Evolutionary conservation across 805 yeast genomes (phyloP), one percentile per base, ranked within the genome.

Genomic region (Barnettozyma sucrosica): DNA sequence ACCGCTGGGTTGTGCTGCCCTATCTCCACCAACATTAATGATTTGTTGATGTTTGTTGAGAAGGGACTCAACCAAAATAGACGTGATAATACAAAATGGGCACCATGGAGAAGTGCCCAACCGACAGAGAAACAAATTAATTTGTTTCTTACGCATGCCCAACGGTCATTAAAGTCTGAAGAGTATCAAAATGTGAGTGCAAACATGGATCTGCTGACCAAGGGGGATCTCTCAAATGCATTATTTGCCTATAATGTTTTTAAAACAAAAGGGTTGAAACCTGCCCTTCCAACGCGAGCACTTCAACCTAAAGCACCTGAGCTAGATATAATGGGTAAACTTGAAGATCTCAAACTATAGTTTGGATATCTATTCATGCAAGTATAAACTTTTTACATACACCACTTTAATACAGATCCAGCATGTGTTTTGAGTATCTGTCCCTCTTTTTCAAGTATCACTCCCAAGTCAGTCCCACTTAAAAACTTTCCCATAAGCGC

Each of bases 31-130:
- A 56, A 65, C 9, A 54, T 67, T 0, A 38, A 48, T 11, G 45
- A 53, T 26, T 18, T 55, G 7, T 37, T 57, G 11, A 44, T 46
- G 1, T 45, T 49, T 8, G 42, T 36, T 6, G 49, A 52, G 11
- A 36, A 33, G 13, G 38, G 38, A 16, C 38, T 23, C 18, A 43
- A 39, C 14, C 36, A 30, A 26, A 36, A 41, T 3, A 26, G 30
- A 43, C 46, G 41, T 21, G 55, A 55, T 24, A 51, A 52, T 2
- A 55, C 66, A 14, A 65, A 61, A 40, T 61, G 45, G 46, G 62
- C 69, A 10, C 50, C 47, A 18, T 69, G 73, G 73, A 61, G 73
- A 48, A 36, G 36, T 2, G 47, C 50, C 1, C 50, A 55, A 2
- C 62, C 70, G 1, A 51, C 70, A 2, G 36, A 46, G 2, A 64